Evolutionary conservation across 2,329 filamentous ascomycete species (phyloP).

Genomic region (Aureobasidium sp.): DNA sequence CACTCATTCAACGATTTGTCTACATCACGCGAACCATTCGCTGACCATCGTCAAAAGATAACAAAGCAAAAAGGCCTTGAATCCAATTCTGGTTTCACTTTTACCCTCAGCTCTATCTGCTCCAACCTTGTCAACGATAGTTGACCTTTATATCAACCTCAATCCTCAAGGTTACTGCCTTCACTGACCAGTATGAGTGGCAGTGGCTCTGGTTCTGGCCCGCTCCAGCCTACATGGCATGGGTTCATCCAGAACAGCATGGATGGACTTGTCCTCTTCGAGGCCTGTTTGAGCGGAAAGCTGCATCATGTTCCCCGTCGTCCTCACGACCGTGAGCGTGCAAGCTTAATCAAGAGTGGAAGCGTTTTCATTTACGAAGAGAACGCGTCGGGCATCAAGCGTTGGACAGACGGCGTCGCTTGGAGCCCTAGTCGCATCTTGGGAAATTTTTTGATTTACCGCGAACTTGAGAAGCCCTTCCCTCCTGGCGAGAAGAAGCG

Average conservation of each 20-base stretch:
- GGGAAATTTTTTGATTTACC: constrained; percentile 78
- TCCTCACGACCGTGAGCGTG: constrained; percentile 77
- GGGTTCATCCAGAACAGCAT: constrained; percentile 35
- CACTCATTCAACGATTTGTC: not conserved
- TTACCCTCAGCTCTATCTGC: not conserved
- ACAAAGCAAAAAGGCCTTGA: not conserved
- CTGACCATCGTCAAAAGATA: not conserved
- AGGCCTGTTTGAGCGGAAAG: constrained; percentile 64
- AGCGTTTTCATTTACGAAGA: constrained; percentile 91
- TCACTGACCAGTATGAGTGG: constrained; percentile 26
- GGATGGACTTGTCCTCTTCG: constrained; percentile 74
- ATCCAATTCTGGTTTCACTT: not conserved
- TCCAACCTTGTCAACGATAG: not conserved
- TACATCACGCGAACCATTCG: not conserved
- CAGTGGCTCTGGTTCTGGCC: constrained; percentile 28
- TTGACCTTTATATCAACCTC: constrained; percentile 9
- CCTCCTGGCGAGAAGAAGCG: constrained; percentile 79
- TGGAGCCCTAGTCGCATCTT: constrained; percentile 88
- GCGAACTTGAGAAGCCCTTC: constrained; percentile 71
- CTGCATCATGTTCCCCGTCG: constrained; percentile 72
- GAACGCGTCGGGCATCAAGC: constrained; percentile 81
- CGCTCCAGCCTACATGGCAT: constrained; percentile 33
- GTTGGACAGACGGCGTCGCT: constrained; percentile 86
- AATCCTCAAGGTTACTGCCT: not conserved
- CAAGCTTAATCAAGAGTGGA: constrained; percentile 70